These are phyloP conservation scores for Sungouiozyma intestinalis DNA, from an alignment of 805 yeast species.

Conservation along the genomic window DNA sequence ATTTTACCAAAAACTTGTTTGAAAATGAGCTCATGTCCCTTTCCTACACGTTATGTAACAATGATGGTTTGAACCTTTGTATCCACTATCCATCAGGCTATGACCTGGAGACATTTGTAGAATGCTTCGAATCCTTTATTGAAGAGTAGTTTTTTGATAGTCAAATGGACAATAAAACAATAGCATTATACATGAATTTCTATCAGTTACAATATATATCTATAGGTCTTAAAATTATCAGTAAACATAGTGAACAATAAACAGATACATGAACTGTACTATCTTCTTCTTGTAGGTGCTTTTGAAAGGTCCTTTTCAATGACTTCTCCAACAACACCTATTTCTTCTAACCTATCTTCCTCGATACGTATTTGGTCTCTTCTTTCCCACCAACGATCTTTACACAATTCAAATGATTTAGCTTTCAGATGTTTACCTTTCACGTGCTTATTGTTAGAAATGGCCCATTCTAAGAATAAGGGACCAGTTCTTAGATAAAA, in stretches of 20 bases:
- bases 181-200: no score
- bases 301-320: slow-evolving; percentile 58
- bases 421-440: slow-evolving; percentile 86
- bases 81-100: slow-evolving; percentile 22
- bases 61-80: slow-evolving; percentile 19
- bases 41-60: slow-evolving; percentile 15
- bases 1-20: slow-evolving; percentile 17
- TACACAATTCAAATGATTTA: slow-evolving; percentile 81
- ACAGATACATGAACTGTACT: no score
- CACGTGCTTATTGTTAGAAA: slow-evolving; percentile 71
- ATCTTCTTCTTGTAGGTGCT: slow-evolving; percentile 43
- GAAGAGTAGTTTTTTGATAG: slow-evolving; percentile 6
- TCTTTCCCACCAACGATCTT: slow-evolving; percentile 98
- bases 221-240: no score
- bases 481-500: slow-evolving; percentile 84
- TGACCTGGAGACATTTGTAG: slow-evolving; percentile 21
- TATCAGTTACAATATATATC: no score
- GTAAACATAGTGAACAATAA: no score
- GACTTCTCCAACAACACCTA: slow-evolving; percentile 85
- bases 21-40: slow-evolving; percentile 19
- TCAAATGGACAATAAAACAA: neutral
- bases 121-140: slow-evolving; percentile 22
- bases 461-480: slow-evolving; percentile 85
- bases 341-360: slow-evolving; percentile 81
- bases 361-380: slow-evolving; percentile 82